These are phyloP conservation scores for Phytophthora pistaciae DNA, from an alignment of 352 stramenopile genomes.

Conservation along the genomic window DNA sequence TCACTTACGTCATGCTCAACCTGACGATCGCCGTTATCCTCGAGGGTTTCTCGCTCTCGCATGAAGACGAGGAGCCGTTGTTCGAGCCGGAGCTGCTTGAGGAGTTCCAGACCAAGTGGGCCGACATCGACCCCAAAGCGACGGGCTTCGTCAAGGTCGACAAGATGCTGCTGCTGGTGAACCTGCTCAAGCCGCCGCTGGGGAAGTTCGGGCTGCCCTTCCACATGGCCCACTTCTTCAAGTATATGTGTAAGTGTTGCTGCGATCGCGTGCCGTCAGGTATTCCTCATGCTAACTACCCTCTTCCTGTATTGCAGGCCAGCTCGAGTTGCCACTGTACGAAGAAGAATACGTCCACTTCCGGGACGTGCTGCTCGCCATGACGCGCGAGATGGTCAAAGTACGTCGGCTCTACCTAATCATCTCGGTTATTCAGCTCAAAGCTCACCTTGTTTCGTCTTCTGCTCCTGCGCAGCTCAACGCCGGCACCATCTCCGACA, in stretches of 20 bases:
- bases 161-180: slow-evolving; percentile 81
- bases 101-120: slow-evolving; percentile 91
- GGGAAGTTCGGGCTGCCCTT: slow-evolving; percentile 58
- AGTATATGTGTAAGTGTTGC: slow-evolving; percentile 63
- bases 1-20: slow-evolving; percentile 95
- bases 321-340: slow-evolving; percentile 84
- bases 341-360: slow-evolving; percentile 88
- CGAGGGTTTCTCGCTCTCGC: slow-evolving; percentile 89
- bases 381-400: slow-evolving; percentile 85
- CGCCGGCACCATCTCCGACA: slow-evolving; percentile 52
- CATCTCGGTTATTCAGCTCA: background rate
- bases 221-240: slow-evolving; percentile 58
- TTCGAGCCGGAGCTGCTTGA: slow-evolving; percentile 90
- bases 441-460: background rate
- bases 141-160: slow-evolving; percentile 85
- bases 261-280: background rate
- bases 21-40: slow-evolving; percentile 95
- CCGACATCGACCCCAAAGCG: slow-evolving; percentile 88
- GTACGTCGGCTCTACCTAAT: slow-evolving; percentile 33
- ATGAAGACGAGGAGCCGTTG: slow-evolving; percentile 89
- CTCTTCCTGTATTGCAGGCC: slow-evolving; percentile 31
- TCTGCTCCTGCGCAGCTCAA: too few relatives aligned
- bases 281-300: background rate
- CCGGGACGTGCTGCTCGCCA: slow-evolving; percentile 85
- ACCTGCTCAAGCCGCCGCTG: slow-evolving; percentile 79